phyloP scores from a whole-genome alignment of 2,329 filamentous ascomycete genomes.

The Trichocomaceae sp. region DNA sequence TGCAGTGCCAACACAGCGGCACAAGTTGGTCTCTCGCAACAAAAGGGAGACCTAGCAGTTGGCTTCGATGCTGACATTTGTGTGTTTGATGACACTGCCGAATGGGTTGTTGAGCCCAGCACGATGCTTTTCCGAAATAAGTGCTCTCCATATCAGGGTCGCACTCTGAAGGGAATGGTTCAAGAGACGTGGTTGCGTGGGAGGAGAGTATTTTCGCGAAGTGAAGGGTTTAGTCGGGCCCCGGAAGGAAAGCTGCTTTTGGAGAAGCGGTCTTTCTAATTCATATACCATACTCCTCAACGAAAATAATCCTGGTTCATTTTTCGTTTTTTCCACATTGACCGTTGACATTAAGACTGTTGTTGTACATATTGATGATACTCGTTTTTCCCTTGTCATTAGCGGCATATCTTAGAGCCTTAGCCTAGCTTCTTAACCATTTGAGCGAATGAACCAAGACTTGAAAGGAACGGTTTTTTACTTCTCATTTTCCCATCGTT shows the following conservation, averaged over 20 bases:
- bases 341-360: not conserved
- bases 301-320: not conserved
- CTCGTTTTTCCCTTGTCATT: not conserved
- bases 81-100: slow-evolving; percentile 78
- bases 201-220: slow-evolving; percentile 63
- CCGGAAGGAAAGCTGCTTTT: slow-evolving; percentile 35
- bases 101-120: slow-evolving; percentile 65
- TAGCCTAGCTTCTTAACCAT: not conserved
- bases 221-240: slow-evolving; percentile 38
- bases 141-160: slow-evolving; percentile 83
- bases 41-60: slow-evolving; percentile 71
- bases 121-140: slow-evolving; percentile 95
- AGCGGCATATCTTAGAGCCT: not conserved
- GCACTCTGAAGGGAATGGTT: slow-evolving; percentile 69
- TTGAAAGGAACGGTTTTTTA: slow-evolving; percentile 13
- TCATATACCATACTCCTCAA: not conserved
- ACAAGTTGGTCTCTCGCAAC: slow-evolving; percentile 76
- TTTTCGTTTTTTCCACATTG: not conserved
- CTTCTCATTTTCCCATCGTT: slow-evolving; percentile 31
- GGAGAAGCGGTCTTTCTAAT: slow-evolving; percentile 21
- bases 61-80: slow-evolving; percentile 88
- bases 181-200: slow-evolving; percentile 81
- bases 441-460: not conserved
- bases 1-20: slow-evolving; percentile 80
- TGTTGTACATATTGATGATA: not conserved